phyloP scores from a whole-genome alignment of 2,329 filamentous ascomycete genomes.

The Pseudocercospora fijiensis region DNA sequence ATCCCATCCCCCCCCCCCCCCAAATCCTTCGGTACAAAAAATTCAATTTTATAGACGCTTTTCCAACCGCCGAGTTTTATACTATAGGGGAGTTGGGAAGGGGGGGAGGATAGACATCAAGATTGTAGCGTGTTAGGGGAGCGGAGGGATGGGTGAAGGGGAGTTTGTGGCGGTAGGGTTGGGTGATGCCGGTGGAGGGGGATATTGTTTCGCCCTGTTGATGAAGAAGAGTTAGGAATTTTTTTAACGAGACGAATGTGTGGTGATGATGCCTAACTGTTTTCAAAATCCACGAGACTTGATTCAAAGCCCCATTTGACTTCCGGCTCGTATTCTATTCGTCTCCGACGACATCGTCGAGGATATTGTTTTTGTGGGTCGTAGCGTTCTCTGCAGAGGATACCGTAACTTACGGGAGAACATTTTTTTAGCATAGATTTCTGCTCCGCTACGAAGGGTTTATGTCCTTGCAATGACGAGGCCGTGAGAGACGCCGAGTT shows the following conservation, averaged over 20 bases:
- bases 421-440: not conserved
- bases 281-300: constrained; percentile 3
- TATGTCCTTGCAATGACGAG: constrained; percentile 17
- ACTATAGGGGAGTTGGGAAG: not conserved
- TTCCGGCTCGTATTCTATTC: not conserved
- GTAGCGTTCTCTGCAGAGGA: not conserved
- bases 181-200: not conserved
- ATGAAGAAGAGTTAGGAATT: not conserved
- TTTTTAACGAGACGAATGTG: not conserved
- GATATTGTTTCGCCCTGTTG: constrained; percentile 1
- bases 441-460: not conserved
- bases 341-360: not conserved
- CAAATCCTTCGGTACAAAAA: not conserved
- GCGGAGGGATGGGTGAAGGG: not conserved
- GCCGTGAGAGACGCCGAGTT: constrained; percentile 18
- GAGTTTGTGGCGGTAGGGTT: constrained; percentile 4
- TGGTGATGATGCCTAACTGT: too few species aligned
- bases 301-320: not conserved
- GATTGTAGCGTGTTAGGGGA: not conserved
- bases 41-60: not conserved
- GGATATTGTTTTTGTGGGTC: not conserved
- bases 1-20: not conserved
- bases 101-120: not conserved
- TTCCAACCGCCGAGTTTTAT: not conserved
- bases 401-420: not conserved